Conservation (phyloP, 768 basidiomycete genomes). For the Nidula microcarpa region DNA sequence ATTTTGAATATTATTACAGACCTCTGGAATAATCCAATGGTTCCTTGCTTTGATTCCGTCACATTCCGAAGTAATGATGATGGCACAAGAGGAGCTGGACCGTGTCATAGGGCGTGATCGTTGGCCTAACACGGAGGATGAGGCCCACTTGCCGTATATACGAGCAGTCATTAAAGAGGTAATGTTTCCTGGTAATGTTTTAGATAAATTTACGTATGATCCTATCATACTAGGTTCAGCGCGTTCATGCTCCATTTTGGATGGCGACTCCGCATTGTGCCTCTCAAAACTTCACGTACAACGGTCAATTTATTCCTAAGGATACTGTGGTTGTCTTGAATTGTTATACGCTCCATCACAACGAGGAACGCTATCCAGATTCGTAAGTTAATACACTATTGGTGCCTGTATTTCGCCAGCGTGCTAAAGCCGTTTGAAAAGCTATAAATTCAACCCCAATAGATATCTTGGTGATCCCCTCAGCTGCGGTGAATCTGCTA, state of each 20-base stretch:
- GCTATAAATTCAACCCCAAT: conserved; percentile 25
- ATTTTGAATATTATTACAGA: conserved; percentile 12
- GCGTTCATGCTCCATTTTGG: conserved; percentile 33
- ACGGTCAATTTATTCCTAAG: conserved; percentile 32
- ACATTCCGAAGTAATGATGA: conserved; percentile 20
- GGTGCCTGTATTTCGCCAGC: neutral
- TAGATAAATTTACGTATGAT: neutral
- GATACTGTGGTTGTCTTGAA: conserved; percentile 34
- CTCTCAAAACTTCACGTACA: conserved; percentile 33
- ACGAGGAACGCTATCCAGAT: conserved; percentile 28
- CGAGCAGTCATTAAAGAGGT: conserved; percentile 19
- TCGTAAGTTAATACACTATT: conserved; percentile 16
- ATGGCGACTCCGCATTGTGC: conserved; percentile 32
- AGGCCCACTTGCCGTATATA: conserved; percentile 20
- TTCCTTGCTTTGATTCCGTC: conserved; percentile 26
- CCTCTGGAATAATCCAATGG: conserved; percentile 29
- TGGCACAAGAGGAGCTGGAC: conserved; percentile 25
- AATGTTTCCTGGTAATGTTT: neutral
- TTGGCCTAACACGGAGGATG: conserved; percentile 25
- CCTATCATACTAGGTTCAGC: conserved; percentile 21
- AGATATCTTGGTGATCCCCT: conserved; percentile 34
- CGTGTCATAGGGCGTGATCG: conserved; percentile 16
- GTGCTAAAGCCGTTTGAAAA: neutral
- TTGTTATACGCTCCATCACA: conserved; percentile 29
- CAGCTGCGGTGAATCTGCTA: conserved; percentile 35